Conservation (phyloP, 345 rosid genomes). For the Citrus hindsii region DNA sequence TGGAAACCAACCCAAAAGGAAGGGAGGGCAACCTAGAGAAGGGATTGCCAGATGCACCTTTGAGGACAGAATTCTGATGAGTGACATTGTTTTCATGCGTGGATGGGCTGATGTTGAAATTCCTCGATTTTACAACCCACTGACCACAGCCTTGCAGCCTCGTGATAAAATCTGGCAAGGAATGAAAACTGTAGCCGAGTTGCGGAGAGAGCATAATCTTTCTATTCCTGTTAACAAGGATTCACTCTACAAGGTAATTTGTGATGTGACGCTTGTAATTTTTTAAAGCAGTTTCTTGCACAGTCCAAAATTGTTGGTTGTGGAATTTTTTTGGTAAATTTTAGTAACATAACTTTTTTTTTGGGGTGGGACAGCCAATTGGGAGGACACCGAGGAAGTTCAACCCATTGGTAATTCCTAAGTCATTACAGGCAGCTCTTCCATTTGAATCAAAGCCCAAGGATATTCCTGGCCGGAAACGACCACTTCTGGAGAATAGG, state of each 20-base stretch:
- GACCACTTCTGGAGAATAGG: constrained; percentile 48
- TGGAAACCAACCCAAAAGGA: constrained; percentile 57
- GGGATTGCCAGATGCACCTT: constrained; percentile 95
- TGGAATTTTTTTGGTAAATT: background rate
- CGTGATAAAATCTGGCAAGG: constrained; percentile 77
- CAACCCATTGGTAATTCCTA: constrained; percentile 70
- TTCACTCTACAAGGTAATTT: constrained; percentile 76
- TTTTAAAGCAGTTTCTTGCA: background rate
- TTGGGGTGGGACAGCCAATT: constrained; percentile 41
- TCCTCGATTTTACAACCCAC: constrained; percentile 69
- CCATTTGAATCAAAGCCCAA: constrained; percentile 88
- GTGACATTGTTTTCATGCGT: constrained; percentile 33
- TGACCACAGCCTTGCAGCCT: constrained; percentile 90
- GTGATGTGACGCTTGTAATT: background rate
- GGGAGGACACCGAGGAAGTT: constrained; percentile 73
- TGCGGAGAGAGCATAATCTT: constrained; percentile 67
- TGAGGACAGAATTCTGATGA: constrained; percentile 90
- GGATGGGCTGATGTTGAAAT: constrained; percentile 13
- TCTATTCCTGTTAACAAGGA: constrained; percentile 80
- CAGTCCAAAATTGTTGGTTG: background rate
- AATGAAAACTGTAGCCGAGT: constrained; percentile 83
- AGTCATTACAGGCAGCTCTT: constrained; percentile 59
- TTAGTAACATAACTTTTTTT: background rate
- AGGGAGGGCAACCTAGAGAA: constrained; percentile 58
- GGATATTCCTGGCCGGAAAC: constrained; percentile 44